Conservation (phyloP, 768 basidiomycete species). For the Dentipellis sp. region DNA sequence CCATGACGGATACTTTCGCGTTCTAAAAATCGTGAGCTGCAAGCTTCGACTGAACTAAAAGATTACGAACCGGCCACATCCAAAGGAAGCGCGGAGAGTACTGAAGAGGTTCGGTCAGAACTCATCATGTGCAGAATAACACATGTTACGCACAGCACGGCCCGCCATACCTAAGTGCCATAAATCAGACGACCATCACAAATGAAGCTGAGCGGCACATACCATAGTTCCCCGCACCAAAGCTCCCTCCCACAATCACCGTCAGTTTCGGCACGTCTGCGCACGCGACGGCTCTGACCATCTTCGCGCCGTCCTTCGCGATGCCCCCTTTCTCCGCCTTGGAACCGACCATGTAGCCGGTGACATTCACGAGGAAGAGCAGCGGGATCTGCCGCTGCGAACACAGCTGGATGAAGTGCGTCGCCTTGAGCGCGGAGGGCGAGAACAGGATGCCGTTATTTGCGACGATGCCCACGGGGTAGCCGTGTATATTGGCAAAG, state of each 20-base stretch:
- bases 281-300: conserved; percentile 92
- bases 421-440: conserved; percentile 86
- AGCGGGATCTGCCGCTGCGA: conserved; percentile 86
- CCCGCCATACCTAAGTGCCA: conserved; percentile 73
- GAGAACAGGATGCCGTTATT: conserved; percentile 96
- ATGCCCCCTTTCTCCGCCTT: conserved; percentile 93
- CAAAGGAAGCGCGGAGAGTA: conserved; percentile 93
- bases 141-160: conserved; percentile 59
- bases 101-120: conserved; percentile 25
- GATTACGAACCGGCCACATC: conserved; percentile 86
- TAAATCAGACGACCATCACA: conserved; percentile 3
- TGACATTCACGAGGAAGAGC: conserved; percentile 93
- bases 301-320: conserved; percentile 93
- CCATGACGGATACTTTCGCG: conserved; percentile 93
- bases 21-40: conserved; percentile 37
- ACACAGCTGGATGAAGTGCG: conserved; percentile 92
- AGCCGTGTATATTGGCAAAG: conserved; percentile 84
- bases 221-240: conserved; percentile 95
- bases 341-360: conserved; percentile 96
- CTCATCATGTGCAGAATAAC: background rate
- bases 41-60: background rate
- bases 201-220: conserved; percentile 13
- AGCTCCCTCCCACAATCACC: conserved; percentile 87
- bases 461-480: conserved; percentile 84
- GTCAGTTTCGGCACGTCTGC: conserved; percentile 93